Evolutionary conservation across 169 alveolate species (phyloP), one percentile per base, ranked within the genome.

Genomic region (Plasmodium falciparum): DNA sequence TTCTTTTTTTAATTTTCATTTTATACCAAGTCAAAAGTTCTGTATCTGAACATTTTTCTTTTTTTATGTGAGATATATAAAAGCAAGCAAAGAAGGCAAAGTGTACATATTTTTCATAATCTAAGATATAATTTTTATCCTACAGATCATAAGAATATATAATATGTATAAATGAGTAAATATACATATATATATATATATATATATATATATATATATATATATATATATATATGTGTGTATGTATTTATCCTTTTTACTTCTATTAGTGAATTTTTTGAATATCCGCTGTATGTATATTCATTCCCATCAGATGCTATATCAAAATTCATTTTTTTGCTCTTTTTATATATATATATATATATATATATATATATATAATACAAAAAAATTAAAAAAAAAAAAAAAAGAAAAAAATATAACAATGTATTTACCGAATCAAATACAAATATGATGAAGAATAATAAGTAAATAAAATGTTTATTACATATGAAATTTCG

Each of bases 251-350:
- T 13, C 56, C 47, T 54, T 17, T n/a, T 70, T 65, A 83, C 91
- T 62, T 83, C 91, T 56, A 83, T 70, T 20, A 54, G 91, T 29
- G 91, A 83, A 69, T 83, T 83, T 50, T 83, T 83, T 61, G 91
- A 83, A 62, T 69, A 83, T 65, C 91, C 91, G 49, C 91, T 83
- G 73, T 83, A 62, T 29, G 91, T 83, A 47, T 83, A 83, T 54
- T 83, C 91, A 83, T 83, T 83, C 62, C 91, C 91, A 73, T 63
- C 91, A 24, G 70, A 83, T 12, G 80, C 91, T 33, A 83, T 69
- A 22, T 83, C 91, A 24, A 83, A 63, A 54, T 83, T 83, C 91
- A 83, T 83, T 15, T 83, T 83, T 83, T 33, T 33, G 4, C 9
- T n/a, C n/a, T n/a, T n/a, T n/a, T n/a, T n/a, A n/a, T n/a, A n/a